Conservation (phyloP, 305 asterid genomes). For the Plantago lanceolata region DNA sequence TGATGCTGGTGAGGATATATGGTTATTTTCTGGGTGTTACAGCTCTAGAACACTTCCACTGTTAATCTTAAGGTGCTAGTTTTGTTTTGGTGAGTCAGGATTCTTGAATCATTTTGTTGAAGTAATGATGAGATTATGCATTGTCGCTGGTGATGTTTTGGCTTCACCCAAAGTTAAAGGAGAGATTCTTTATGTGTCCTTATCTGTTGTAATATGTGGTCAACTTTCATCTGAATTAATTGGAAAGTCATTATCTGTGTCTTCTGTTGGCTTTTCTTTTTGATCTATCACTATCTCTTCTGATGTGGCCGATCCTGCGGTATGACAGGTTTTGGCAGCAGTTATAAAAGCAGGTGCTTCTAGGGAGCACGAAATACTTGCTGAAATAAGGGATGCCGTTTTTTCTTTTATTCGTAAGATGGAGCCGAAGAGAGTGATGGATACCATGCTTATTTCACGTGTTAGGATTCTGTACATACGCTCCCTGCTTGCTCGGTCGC, state of each 20-base stretch:
- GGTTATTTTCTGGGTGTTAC: constrained; percentile 22
- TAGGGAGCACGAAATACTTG: constrained; percentile 98
- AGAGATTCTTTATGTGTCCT: constrained; percentile 2
- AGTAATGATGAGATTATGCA: constrained; percentile 2
- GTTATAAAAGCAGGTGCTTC: constrained; percentile 99
- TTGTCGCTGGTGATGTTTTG: constrained; percentile 8
- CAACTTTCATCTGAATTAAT: constrained; percentile 17
- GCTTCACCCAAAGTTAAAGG: constrained; percentile 9
- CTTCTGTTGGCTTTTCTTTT: constrained; percentile 3
- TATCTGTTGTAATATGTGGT: constrained; percentile 11
- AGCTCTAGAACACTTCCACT: constrained; percentile 15
- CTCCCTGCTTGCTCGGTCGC: constrained; percentile 95
- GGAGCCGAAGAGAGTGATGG: constrained; percentile 99
- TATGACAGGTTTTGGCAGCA: constrained; percentile 90
- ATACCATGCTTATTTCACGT: constrained; percentile 98
- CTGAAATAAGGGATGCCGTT: constrained; percentile 97
- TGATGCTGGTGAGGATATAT: constrained; percentile 75
- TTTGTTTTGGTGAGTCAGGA: not conserved
- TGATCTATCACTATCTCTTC: constrained; percentile 12
- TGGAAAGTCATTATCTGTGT: constrained; percentile 13
- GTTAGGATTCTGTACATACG: constrained; percentile 97
- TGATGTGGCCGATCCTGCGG: constrained; percentile 27
- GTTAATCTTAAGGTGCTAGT: constrained; percentile 20
- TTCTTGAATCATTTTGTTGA: not conserved
- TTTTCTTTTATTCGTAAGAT: constrained; percentile 91